phyloP scores from a whole-genome alignment of 176 grass and related monocot genomes.

The Phragmites australis region DNA sequence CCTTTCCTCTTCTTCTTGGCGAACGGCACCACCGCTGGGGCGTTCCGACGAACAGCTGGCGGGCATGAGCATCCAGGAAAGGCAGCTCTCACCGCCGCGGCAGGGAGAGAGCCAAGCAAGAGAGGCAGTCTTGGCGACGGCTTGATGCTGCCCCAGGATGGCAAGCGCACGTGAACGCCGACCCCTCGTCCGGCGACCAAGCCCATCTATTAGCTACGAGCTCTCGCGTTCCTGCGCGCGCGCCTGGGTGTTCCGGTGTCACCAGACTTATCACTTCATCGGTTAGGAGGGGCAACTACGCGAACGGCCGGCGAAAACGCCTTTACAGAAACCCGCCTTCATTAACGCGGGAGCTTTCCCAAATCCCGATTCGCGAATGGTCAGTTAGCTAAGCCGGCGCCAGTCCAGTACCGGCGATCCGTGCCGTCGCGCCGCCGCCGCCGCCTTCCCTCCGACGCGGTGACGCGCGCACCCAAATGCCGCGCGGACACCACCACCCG shows the following conservation, averaged over 20 bases:
- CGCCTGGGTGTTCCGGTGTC: background rate
- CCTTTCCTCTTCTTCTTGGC: conserved; percentile 53
- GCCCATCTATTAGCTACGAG: conserved; percentile 53
- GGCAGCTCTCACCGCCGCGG: background rate
- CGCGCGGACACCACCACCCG: conserved; percentile 14
- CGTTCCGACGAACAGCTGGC: conserved; percentile 51
- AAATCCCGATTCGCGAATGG: background rate
- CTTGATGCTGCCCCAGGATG: conserved; percentile 5
- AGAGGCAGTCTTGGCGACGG: background rate
- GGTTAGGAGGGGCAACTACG: background rate
- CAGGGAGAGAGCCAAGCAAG: background rate
- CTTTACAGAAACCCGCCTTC: accelerated
- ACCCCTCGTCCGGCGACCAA: conserved; percentile 20
- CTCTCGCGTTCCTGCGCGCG: background rate
- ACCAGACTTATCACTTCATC: conserved; percentile 35
- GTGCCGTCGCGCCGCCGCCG: too few relatives aligned
- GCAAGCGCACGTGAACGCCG: background rate
- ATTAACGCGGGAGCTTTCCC: background rate
- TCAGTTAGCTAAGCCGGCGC: too few relatives aligned
- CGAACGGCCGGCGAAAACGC: background rate
- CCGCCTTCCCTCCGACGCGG: conserved; percentile 40
- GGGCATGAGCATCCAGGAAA: conserved; percentile 31
- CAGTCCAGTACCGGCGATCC: too few relatives aligned
- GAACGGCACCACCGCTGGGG: conserved; percentile 33
- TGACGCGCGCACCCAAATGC: conserved; percentile 37